Evolutionary conservation across 257 asterid genomes (phyloP).

Genomic region (Gentiana macrophylla): DNA sequence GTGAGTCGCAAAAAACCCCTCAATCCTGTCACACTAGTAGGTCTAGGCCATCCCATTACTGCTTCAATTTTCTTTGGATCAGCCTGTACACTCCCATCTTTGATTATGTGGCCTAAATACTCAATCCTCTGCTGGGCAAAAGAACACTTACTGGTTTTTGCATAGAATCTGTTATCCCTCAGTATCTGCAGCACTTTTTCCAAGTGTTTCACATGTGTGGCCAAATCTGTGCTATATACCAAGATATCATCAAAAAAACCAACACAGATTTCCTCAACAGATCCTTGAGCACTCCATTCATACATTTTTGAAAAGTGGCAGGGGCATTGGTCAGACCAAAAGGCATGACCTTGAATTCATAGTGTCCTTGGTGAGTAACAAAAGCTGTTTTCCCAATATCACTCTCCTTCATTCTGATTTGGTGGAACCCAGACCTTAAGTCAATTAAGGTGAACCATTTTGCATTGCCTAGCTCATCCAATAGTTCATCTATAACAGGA

Average conservation of each 20-base stretch:
- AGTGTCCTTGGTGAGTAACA: too few relatives aligned
- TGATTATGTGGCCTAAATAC: neutral
- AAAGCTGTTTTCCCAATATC: too few relatives aligned
- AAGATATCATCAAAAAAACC: constrained; percentile 2
- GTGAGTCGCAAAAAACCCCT: neutral
- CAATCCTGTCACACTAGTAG: neutral
- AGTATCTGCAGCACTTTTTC: neutral
- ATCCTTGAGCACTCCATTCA: neutral
- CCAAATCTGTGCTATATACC: neutral
- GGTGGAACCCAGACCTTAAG: too few relatives aligned
- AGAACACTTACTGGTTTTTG: neutral
- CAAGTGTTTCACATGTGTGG: neutral
- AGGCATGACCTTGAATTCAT: too few relatives aligned
- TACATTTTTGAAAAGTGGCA: neutral
- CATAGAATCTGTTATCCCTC: neutral
- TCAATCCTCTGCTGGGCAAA: neutral
- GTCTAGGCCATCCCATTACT: neutral
- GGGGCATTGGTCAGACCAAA: too few relatives aligned
- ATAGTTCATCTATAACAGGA: too few relatives aligned
- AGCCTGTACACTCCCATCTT: neutral
- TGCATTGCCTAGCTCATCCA: too few relatives aligned
- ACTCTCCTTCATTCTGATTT: too few relatives aligned
- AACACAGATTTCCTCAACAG: neutral
- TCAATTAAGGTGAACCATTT: too few relatives aligned
- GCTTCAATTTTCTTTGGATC: neutral